These are phyloP conservation scores for Nothophaeocryptopus gaeumannii DNA, from an alignment of 2,329 filamentous ascomycete species.

Conservation along the genomic window DNA sequence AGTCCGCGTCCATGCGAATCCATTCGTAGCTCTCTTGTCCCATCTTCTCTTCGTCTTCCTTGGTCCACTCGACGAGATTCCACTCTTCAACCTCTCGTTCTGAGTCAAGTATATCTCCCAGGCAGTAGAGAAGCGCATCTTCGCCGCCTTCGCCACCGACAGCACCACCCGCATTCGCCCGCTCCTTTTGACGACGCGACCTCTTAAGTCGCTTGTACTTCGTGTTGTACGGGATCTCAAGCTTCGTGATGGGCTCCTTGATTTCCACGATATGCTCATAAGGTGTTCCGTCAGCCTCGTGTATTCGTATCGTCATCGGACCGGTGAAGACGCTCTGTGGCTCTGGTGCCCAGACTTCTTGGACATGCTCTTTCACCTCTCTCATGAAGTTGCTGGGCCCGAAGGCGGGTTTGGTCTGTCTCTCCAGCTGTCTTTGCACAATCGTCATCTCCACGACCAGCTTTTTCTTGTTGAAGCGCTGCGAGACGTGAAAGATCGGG, in stretches of 20 bases:
- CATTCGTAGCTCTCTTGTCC: constrained; percentile 96
- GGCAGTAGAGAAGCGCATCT: constrained; percentile 81
- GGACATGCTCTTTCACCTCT: constrained; percentile 77
- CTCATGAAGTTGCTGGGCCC: constrained; percentile 76
- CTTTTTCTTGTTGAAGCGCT: constrained; percentile 96
- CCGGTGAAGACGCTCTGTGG: constrained; percentile 74
- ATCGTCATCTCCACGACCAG: constrained; percentile 91
- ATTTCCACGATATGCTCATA: constrained; percentile 98
- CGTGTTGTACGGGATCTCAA: constrained; percentile 97
- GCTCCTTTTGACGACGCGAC: constrained; percentile 77
- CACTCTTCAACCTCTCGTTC: constrained; percentile 79
- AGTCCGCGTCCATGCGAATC: constrained; percentile 97
- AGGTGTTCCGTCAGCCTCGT: constrained; percentile 95
- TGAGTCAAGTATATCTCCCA: constrained; percentile 84
- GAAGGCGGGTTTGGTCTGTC: constrained; percentile 57
- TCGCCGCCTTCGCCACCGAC: constrained; percentile 54
- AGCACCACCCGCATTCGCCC: constrained; percentile 61
- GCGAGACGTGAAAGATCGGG: constrained; percentile 79
- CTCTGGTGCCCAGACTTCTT: constrained; percentile 63
- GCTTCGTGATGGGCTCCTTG: constrained; percentile 76
- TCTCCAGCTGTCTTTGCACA: constrained; percentile 66
- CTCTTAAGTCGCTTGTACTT: constrained; percentile 97
- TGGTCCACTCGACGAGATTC: constrained; percentile 83
- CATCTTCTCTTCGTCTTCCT: constrained; percentile 86
- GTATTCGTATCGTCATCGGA: constrained; percentile 95